Conservation (phyloP, 2,329 filamentous ascomycete species). For the Dothistroma septosporum region DNA sequence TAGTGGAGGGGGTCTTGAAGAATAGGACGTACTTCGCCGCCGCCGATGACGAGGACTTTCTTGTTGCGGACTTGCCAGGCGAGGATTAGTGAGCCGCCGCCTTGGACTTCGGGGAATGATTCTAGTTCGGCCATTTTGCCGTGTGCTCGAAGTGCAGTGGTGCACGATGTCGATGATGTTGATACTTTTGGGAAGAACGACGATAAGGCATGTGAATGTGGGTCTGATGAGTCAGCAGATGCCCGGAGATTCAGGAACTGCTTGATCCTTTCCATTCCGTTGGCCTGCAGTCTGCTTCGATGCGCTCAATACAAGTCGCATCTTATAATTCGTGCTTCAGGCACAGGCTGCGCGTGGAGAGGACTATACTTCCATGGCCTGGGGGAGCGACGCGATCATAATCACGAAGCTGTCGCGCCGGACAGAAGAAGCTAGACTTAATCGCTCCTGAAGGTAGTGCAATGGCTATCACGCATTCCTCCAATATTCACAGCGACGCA, state of each 20-base stretch:
- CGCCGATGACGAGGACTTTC: conserved; percentile 85
- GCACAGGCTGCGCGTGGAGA: too few species aligned
- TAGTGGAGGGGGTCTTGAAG: conserved; percentile 2
- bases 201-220: not conserved
- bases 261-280: not conserved
- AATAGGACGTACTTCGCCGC: conserved; percentile 70
- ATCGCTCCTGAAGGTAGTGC: too few species aligned
- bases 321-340: too few species aligned
- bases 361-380: too few species aligned
- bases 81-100: conserved; percentile 86
- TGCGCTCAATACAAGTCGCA: too few species aligned
- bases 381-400: too few species aligned
- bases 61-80: conserved; percentile 94
- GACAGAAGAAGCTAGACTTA: too few species aligned
- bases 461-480: too few species aligned
- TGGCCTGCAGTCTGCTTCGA: too few species aligned
- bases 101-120: conserved; percentile 72
- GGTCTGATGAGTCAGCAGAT: not conserved
- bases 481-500: too few species aligned
- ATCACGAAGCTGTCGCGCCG: too few species aligned
- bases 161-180: not conserved
- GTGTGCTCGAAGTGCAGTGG: not conserved
- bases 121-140: conserved; percentile 8
- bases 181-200: not conserved
- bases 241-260: not conserved